Evolutionary conservation across 306 rosid species (phyloP).

Genomic region (Castanea crenata): DNA sequence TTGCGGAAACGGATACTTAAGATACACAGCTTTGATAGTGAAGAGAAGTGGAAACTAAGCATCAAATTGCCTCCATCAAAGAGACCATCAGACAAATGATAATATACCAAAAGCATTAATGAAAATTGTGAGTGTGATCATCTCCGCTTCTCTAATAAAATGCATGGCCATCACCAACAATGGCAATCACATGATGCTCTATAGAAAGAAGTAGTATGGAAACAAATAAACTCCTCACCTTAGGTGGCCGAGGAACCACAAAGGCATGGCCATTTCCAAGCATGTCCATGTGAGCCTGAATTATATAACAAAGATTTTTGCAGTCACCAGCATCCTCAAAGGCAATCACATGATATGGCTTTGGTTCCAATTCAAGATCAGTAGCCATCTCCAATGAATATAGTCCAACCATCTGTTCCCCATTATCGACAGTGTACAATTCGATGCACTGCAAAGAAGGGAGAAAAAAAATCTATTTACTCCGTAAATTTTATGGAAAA

Average conservation of each 20-base stretch:
- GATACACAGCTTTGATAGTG: neutral
- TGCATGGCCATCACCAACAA: constrained; percentile 10
- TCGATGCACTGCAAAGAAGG: constrained; percentile 74
- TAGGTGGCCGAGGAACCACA: constrained; percentile 86
- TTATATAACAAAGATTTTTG: constrained; percentile 81
- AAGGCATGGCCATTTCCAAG: constrained; percentile 79
- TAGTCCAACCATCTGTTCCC: constrained; percentile 71
- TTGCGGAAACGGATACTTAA: neutral
- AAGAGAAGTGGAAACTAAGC: neutral
- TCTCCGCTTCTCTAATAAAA: neutral
- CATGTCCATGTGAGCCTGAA: constrained; percentile 90
- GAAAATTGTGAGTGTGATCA: neutral
- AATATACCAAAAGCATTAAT: constrained; percentile 17
- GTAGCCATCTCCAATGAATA: constrained; percentile 95
- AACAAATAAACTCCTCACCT: constrained; percentile 42
- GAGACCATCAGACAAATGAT: neutral
- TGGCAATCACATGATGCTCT: constrained; percentile 5
- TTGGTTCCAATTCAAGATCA: constrained; percentile 94
- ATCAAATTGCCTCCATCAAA: neutral
- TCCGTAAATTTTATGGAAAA: constrained; percentile 4
- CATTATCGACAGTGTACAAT: constrained; percentile 64
- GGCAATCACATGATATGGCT: constrained; percentile 85
- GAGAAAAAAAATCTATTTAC: constrained; percentile 25
- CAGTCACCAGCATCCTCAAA: constrained; percentile 82
- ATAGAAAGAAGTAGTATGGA: neutral